Percentiles rank a stretch among this genome's conserved stretches.
phyloP scores from a whole-genome alignment of 352 stramenopile species.

The Phytopythium kandeliae region DNA sequence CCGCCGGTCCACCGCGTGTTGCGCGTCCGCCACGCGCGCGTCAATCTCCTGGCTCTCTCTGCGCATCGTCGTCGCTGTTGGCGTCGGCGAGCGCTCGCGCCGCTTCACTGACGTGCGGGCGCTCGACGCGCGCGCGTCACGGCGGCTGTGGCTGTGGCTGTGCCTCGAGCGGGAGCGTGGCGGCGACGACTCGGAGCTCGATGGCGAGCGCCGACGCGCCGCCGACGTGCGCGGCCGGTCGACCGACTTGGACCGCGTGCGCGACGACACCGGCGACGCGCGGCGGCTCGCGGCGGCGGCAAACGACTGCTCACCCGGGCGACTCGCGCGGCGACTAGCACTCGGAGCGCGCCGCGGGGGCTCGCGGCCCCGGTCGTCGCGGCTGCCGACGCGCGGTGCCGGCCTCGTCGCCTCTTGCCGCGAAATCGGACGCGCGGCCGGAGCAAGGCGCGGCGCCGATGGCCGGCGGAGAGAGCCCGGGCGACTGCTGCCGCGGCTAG shows the following conservation, averaged over 20 bases:
- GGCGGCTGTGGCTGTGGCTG: not conserved
- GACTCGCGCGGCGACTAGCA: too few species aligned
- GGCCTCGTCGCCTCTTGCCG: not conserved
- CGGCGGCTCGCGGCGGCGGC: not conserved
- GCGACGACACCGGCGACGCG: slow-evolving; percentile 14
- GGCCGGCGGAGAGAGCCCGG: slow-evolving; percentile 23
- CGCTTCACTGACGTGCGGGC: slow-evolving; percentile 7
- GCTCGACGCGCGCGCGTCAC: not conserved
- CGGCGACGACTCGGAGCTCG: not conserved
- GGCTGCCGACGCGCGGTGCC: not conserved
- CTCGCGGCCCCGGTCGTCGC: not conserved
- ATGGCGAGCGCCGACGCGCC: slow-evolving; percentile 9
- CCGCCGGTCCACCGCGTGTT: slow-evolving; percentile 13
- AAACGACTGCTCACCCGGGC: too few species aligned
- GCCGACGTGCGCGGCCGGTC: slow-evolving; percentile 14
- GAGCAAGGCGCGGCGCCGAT: slow-evolving; percentile 6
- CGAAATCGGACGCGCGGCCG: not conserved
- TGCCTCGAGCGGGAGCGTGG: not conserved
- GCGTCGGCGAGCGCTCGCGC: slow-evolving; percentile 11
- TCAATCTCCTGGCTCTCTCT: slow-evolving; percentile 1
- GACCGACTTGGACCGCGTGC: slow-evolving; percentile 45
- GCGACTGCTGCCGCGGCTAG: slow-evolving; percentile 18
- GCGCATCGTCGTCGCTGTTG: not conserved
- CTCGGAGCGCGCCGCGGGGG: not conserved
- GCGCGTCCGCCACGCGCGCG: not conserved